A percentile compares a stretch with the other conserved stretches of the same genome.
Conservation (phyloP, 2,329 filamentous ascomycete genomes). For the Massarina eburnea region DNA sequence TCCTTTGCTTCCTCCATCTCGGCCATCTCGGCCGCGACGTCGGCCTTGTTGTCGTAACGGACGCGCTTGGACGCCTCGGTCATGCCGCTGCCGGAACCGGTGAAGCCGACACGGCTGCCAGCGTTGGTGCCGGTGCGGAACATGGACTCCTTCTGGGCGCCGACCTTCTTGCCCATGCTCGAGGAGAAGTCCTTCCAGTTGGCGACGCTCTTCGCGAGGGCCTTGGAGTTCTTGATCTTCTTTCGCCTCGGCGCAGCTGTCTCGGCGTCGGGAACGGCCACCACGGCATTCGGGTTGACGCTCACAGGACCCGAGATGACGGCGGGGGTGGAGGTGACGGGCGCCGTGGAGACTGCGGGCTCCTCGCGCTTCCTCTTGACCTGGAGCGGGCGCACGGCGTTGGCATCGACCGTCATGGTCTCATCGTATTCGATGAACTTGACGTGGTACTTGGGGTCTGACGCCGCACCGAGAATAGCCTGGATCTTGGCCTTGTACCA, state of each 20-base stretch:
- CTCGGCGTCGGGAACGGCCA: constrained; percentile 62
- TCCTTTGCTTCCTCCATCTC: too few species aligned
- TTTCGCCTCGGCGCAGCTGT: constrained; percentile 68
- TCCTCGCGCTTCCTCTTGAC: constrained; percentile 70
- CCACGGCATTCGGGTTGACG: constrained; percentile 67
- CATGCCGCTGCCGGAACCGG: constrained; percentile 93
- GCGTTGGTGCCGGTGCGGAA: constrained; percentile 89
- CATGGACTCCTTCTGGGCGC: constrained; percentile 97
- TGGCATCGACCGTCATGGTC: constrained; percentile 69
- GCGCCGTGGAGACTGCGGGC: constrained; percentile 34
- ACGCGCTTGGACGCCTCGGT: constrained; percentile 83
- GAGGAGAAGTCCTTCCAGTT: constrained; percentile 94
- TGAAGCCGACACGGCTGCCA: constrained; percentile 90
- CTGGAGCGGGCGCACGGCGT: constrained; percentile 35
- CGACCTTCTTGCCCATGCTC: constrained; percentile 55
- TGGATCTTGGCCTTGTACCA: constrained; percentile 94
- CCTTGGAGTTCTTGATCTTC: constrained; percentile 84
- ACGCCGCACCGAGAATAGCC: constrained; percentile 89
- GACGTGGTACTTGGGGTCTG: constrained; percentile 88
- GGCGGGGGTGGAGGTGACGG: constrained; percentile 43
- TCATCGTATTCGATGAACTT: constrained; percentile 94
- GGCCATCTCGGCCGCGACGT: constrained; percentile 17
- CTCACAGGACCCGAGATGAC: constrained; percentile 68
- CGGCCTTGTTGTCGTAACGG: constrained; percentile 71
- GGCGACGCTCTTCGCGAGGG: constrained; percentile 84